phyloP scores from a whole-genome alignment of 352 stramenopile genomes.

The Globisporangium solare region DNA sequence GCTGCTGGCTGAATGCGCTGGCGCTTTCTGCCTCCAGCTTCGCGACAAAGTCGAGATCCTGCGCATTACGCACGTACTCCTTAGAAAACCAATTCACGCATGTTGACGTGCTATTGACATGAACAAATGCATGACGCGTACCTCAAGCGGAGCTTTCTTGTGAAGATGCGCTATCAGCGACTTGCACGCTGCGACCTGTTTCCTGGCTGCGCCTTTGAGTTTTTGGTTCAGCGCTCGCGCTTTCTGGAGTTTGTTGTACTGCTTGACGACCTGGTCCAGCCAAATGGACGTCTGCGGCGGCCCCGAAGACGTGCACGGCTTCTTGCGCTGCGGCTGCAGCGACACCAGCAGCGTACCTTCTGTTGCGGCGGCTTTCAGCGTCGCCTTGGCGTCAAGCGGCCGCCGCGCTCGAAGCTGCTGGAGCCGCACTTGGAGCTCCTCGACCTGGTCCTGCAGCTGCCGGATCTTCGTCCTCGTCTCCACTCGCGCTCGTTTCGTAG shows the following conservation, averaged over 20 bases:
- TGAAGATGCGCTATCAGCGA: conserved; percentile 13
- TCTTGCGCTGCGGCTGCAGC: not conserved
- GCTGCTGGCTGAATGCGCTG: not conserved
- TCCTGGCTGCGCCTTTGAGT: conserved; percentile 28
- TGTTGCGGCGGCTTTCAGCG: not conserved
- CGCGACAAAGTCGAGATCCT: not conserved
- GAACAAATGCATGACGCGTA: not conserved
- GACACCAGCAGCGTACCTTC: not conserved
- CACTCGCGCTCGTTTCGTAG: not conserved
- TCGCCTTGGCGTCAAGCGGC: not conserved
- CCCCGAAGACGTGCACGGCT: not conserved
- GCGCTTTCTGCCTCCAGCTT: not conserved
- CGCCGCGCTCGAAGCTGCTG: not conserved
- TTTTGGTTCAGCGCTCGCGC: conserved; percentile 34
- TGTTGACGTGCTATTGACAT: not conserved
- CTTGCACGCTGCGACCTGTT: conserved; percentile 35
- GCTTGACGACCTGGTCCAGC: conserved; percentile 31
- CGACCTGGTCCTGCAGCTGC: conserved; percentile 1
- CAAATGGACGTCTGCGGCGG: conserved; percentile 18
- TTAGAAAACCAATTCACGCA: not conserved
- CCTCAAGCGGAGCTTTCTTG: not conserved
- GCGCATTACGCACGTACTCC: not conserved
- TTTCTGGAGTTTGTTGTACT: conserved; percentile 34
- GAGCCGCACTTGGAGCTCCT: conserved; percentile 1
- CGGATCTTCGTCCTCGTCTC: conserved; percentile 1